Percentiles rank a stretch among this genome's conserved stretches.
These are phyloP conservation scores for Phyllachora maydis DNA, from an alignment of 2,329 filamentous ascomycete species.

Conservation along the genomic window DNA sequence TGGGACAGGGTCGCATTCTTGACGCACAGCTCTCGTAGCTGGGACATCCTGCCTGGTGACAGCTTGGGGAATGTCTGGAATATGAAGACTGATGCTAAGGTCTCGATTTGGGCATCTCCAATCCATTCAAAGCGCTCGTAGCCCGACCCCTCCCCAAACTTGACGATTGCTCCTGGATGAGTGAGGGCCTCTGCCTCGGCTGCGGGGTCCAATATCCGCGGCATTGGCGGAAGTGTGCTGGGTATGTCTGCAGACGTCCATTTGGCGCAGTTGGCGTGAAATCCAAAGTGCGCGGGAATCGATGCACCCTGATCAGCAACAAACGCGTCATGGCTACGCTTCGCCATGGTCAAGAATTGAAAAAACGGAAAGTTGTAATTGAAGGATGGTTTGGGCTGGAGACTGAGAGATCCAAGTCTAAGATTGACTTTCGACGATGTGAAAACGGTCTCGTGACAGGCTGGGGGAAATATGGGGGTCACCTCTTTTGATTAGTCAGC, in stretches of 20 bases:
- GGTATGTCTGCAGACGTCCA: conserved; percentile 31
- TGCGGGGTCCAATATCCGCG: conserved; percentile 33
- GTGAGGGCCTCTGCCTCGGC: conserved; percentile 46
- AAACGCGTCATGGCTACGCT: too few species aligned
- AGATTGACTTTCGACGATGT: too few species aligned
- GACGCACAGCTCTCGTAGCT: conserved; percentile 59
- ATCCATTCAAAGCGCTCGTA: conserved; percentile 83
- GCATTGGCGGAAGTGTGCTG: conserved; percentile 31
- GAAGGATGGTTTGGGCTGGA: too few species aligned
- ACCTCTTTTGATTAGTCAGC: too few species aligned
- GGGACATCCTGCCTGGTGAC: conserved; percentile 47
- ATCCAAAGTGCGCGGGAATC: too few species aligned
- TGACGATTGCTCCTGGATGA: conserved; percentile 32
- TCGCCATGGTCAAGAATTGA: too few species aligned
- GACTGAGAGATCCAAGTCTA: too few species aligned
- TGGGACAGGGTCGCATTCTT: conserved; percentile 59
- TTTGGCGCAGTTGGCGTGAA: too few species aligned
- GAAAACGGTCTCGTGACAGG: too few species aligned
- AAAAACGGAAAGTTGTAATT: too few species aligned
- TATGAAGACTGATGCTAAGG: conserved; percentile 57
- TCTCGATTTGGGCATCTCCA: conserved; percentile 70
- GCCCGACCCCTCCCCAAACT: conserved; percentile 9
- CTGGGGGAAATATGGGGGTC: too few species aligned
- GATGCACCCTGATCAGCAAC: too few species aligned
- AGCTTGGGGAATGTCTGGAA: conserved; percentile 39